Evolutionary conservation across 202 grass and related monocot species (phyloP).

Genomic region (Setaria italica): DNA sequence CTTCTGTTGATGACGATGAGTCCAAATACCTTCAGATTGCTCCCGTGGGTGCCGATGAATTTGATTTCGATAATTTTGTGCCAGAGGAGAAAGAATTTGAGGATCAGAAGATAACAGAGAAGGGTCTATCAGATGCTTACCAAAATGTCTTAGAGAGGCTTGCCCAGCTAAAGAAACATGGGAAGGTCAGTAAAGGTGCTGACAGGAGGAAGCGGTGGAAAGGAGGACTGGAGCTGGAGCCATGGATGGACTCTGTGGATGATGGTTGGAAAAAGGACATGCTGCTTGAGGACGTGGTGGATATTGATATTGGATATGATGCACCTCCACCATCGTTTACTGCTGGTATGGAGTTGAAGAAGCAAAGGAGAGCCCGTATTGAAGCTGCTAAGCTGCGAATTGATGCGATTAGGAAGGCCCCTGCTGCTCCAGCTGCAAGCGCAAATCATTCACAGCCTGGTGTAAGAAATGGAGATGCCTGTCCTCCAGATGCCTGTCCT

Average conservation of each 20-base stretch:
- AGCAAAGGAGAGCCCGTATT: conserved; percentile 63
- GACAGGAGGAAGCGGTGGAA: conserved; percentile 52
- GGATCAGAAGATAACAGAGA: conserved; percentile 58
- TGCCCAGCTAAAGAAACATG: conserved; percentile 50
- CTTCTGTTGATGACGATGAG: conserved; percentile 42
- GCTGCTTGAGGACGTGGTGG: conserved; percentile 51
- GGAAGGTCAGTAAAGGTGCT: conserved; percentile 56
- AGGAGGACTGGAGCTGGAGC: conserved; percentile 44
- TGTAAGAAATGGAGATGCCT: conserved; percentile 31
- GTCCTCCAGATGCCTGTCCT: conserved; percentile 16
- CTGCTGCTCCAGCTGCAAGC: conserved; percentile 35
- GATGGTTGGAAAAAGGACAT: conserved; percentile 55
- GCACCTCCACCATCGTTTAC: conserved; percentile 73
- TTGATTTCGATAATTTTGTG: conserved; percentile 43
- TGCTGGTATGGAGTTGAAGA: conserved; percentile 51
- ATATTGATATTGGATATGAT: conserved; percentile 78
- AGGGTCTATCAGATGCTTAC: conserved; percentile 66
- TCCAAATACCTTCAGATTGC: conserved; percentile 65
- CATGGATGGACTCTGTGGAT: conserved; percentile 40
- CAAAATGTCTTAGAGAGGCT: conserved; percentile 68
- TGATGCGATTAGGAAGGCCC: conserved; percentile 60
- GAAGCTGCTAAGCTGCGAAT: conserved; percentile 66
- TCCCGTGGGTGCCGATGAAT: conserved; percentile 10
- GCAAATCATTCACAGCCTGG: conserved; percentile 31
- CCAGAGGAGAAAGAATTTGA: conserved; percentile 32